Evolutionary conservation across 495 filamentous ascomycete genomes (phyloP).

Genomic region (Letharia lupina): DNA sequence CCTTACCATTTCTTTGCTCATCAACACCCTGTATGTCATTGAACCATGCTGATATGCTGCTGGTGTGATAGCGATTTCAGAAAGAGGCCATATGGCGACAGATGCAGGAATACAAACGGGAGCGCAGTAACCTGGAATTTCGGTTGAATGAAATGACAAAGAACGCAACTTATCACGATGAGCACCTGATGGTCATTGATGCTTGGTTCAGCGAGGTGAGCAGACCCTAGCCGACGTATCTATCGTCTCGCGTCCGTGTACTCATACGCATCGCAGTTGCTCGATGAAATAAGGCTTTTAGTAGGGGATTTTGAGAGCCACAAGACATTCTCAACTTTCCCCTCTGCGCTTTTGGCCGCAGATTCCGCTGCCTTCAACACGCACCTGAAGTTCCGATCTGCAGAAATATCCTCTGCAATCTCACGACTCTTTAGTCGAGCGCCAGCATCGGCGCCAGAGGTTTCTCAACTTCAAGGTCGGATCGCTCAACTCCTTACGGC

Average conservation of each 20-base stretch:
- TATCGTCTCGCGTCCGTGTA: not conserved
- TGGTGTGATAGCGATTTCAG: conserved; percentile 65
- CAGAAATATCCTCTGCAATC: conserved; percentile 54
- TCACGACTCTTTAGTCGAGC: conserved; percentile 45
- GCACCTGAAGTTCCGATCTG: conserved; percentile 57
- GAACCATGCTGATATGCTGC: conserved; percentile 16
- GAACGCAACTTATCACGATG: conserved; percentile 69
- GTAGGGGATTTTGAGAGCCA: conserved; percentile 46
- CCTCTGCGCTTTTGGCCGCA: conserved; percentile 54
- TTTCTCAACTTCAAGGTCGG: conserved; percentile 62
- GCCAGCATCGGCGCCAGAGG: conserved; percentile 46
- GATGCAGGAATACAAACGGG: conserved; percentile 94
- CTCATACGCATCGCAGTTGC: conserved; percentile 45
- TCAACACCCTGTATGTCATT: conserved; percentile 6
- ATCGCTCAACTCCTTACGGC: conserved; percentile 64
- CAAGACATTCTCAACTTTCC: conserved; percentile 42
- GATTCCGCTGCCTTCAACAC: conserved; percentile 64
- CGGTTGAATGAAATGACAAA: conserved; percentile 70
- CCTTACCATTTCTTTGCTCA: conserved; percentile 19
- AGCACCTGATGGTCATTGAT: conserved; percentile 83
- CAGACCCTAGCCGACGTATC: conserved; percentile 11
- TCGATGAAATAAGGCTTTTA: conserved; percentile 77
- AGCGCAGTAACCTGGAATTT: conserved; percentile 67
- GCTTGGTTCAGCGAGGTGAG: conserved; percentile 86
- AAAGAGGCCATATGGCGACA: conserved; percentile 97